Conservation (phyloP, 441 rosid species). For the Corymbia citriodora region DNA sequence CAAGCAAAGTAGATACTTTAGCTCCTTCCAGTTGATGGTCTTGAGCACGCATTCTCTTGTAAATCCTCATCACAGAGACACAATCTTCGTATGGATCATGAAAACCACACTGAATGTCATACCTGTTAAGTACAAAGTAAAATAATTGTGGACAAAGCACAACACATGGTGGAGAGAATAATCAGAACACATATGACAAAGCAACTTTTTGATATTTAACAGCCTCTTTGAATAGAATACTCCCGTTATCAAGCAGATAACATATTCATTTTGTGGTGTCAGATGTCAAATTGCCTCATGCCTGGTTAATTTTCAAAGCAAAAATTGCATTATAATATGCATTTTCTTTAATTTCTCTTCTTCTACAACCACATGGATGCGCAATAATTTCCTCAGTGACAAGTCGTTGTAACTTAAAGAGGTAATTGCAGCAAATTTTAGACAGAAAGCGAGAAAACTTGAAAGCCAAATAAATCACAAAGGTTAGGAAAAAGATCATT, state of each 20-base stretch:
- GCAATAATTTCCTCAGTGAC: background rate
- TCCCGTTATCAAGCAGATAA: background rate
- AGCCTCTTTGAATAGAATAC: background rate
- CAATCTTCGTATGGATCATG: constrained; percentile 69
- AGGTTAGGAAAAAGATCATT: background rate
- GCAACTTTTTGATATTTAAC: background rate
- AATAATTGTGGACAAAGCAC: background rate
- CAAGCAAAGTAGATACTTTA: background rate
- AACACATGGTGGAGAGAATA: background rate
- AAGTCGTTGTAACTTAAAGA: background rate
- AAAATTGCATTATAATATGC: background rate
- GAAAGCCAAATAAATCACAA: background rate
- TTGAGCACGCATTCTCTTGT: constrained; percentile 56
- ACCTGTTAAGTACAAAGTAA: constrained; percentile 21
- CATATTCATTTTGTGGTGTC: background rate
- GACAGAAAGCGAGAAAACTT: background rate
- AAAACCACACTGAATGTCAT: constrained; percentile 45
- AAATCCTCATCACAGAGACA: constrained; percentile 63
- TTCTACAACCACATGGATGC: background rate
- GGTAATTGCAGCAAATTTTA: background rate
- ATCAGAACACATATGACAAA: background rate
- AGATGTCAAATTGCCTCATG: background rate
- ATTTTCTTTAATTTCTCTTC: background rate
- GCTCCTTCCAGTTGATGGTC: constrained; percentile 27
- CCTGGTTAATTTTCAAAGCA: background rate